A percentile compares a stretch with the other conserved stretches of the same genome.
Conservation (phyloP, 108 stramenopile species). For the Nitzschia sp. region DNA sequence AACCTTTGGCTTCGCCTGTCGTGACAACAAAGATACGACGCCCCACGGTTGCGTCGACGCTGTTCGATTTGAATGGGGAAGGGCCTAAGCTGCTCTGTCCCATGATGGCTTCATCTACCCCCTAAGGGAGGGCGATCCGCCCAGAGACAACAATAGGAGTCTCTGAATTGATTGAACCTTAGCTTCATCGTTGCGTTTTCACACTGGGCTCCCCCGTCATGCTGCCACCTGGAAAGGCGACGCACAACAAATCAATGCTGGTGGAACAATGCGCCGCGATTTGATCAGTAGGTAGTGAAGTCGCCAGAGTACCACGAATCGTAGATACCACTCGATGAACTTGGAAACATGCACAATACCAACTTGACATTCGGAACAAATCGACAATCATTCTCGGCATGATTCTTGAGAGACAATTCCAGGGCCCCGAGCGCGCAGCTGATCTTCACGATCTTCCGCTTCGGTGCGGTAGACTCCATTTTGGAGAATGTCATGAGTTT, state of each 20-base stretch:
- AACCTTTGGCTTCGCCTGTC: no score
- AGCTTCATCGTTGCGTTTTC: no score
- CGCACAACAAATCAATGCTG: conserved; percentile 80
- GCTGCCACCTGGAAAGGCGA: conserved; percentile 96
- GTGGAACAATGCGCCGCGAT: no score
- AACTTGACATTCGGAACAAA: conserved; percentile 87
- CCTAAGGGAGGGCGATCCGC: no score
- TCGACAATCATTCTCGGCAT: conserved; percentile 98
- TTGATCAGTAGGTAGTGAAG: conserved; percentile 15
- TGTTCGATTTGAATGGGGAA: no score
- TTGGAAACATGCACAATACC: conserved; percentile 92
- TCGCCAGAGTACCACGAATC: conserved; percentile 70
- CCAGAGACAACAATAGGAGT: no score
- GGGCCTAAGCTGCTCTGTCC: no score
- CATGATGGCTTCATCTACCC: no score
- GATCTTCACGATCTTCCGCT: conserved; percentile 52
- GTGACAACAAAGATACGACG: no score
- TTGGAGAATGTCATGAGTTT: conserved; percentile 42
- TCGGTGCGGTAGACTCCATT: conserved; percentile 40
- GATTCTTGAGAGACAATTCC: conserved; percentile 73
- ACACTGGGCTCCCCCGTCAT: conserved; percentile 99
- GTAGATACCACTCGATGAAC: conserved; percentile 97
- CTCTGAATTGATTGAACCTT: no score
- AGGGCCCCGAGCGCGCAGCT: conserved; percentile 45
- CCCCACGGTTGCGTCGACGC: no score